These are phyloP conservation scores for Coniochaeta ligniaria DNA, from an alignment of 2,329 filamentous ascomycete species.

Conservation along the genomic window DNA sequence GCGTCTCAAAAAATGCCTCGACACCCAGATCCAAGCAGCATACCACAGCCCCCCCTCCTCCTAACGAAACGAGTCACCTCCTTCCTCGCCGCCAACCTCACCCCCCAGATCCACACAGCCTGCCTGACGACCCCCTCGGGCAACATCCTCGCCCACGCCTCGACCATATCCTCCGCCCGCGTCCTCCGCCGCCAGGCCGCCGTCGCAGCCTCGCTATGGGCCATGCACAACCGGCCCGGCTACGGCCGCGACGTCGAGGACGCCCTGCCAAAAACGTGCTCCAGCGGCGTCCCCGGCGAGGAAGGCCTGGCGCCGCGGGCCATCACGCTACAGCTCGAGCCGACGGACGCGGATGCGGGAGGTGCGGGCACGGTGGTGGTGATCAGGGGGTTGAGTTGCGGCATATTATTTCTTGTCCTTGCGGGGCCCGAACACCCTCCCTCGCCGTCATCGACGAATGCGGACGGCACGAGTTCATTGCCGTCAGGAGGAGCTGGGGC, in stretches of 20 bases:
- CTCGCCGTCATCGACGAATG: not conserved
- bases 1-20: not conserved
- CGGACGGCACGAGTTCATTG: slow-evolving; percentile 10
- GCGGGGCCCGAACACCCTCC: slow-evolving; percentile 23
- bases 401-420: slow-evolving; percentile 55
- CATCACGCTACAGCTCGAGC: slow-evolving; percentile 50
- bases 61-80: slow-evolving; percentile 58
- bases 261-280: slow-evolving; percentile 6
- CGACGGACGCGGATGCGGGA: not conserved
- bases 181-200: slow-evolving; percentile 56
- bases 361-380: slow-evolving; percentile 48
- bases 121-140: slow-evolving; percentile 53
- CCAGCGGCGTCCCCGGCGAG: slow-evolving; percentile 4
- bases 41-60: slow-evolving; percentile 48
- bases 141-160: slow-evolving; percentile 57
- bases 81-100: slow-evolving; percentile 53
- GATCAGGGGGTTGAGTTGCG: slow-evolving; percentile 49
- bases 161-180: slow-evolving; percentile 41
- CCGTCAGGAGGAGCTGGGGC: slow-evolving; percentile 8
- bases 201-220: slow-evolving; percentile 55
- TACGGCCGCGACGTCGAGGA: slow-evolving; percentile 19
- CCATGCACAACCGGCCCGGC: slow-evolving; percentile 42
- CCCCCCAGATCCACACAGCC: slow-evolving; percentile 49
- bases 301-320: slow-evolving; percentile 12
- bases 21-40: slow-evolving; percentile 11